Conservation (phyloP, 495 filamentous ascomycete genomes). For the Lasiosphaeriaceae sp. region DNA sequence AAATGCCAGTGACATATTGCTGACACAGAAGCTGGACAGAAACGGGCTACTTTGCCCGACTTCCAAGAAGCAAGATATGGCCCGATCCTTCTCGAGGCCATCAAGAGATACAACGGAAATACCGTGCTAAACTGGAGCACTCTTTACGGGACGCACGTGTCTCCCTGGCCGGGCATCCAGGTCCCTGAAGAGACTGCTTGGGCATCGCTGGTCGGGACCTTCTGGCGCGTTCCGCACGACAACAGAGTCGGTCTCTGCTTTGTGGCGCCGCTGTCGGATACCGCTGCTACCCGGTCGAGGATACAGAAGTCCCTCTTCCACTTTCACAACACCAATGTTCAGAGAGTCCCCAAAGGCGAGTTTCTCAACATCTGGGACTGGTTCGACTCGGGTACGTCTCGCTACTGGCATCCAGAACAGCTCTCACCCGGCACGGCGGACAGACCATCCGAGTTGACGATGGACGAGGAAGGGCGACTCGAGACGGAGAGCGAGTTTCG, state of each 20-base stretch:
- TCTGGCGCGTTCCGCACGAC: constrained; percentile 3
- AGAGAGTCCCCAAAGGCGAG: not conserved
- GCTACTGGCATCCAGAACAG: constrained; percentile 2
- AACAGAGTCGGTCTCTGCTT: constrained; percentile 1
- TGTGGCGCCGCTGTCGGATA: not conserved
- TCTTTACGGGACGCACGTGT: constrained; percentile 5
- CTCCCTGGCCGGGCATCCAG: not conserved
- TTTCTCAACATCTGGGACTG: constrained; percentile 6
- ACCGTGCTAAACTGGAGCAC: not conserved
- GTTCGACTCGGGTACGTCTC: constrained; percentile 3
- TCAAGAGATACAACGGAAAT: not conserved
- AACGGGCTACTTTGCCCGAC: not conserved
- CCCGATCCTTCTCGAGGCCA: not conserved
- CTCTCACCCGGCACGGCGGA: not conserved
- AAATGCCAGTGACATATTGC: not conserved
- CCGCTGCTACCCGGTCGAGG: not conserved
- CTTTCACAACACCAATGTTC: not conserved
- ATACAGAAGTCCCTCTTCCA: not conserved
- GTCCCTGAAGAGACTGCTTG: not conserved
- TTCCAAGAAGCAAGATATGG: not conserved
- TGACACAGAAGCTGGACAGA: not conserved
- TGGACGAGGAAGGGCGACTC: not conserved
- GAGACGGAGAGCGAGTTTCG: not conserved
- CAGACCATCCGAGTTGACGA: not conserved
- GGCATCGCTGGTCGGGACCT: not conserved